Evolutionary conservation across 768 basidiomycete species (phyloP), one percentile per base, ranked within the genome.

Genomic region (Rhodotorula sphaerocarpa): DNA sequence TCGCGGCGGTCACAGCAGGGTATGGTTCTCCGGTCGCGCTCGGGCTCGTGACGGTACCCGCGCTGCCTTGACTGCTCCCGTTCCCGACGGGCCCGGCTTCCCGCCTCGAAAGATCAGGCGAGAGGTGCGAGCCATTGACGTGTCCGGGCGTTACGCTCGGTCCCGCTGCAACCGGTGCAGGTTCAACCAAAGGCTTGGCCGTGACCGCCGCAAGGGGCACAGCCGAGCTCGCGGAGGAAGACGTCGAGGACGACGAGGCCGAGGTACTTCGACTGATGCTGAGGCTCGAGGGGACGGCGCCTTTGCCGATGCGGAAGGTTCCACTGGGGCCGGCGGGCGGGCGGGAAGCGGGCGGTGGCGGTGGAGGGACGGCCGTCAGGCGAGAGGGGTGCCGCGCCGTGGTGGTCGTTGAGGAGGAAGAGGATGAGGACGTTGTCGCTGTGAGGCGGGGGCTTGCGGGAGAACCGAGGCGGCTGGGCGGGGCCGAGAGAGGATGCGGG

Each of bases 231-330:
- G 12, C 50, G n/a, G 50, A 46, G 10, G 45, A 28, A 10, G 43
- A 45, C 23, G 57, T 43, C 41, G 58, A 59, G 25, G 41, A 41
- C 30, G 58, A 59, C 36, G 41, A 25, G 10, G 58, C 31, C 3
- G 58, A 52, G 45, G 48, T n/a, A n/a, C n/a, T n/a, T n/a, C n/a
- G n/a, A n/a, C 31, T 43, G 48, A 50, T 25, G 43, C 50, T 44
- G 41, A 58, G 41, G 31, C 52, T 57, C 3, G 56, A 30, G 1
- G 63, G 67, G 0, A 61, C 28, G 0, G 57, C 5, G 9, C 67
- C 67, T 36, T 61, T 68, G n/a, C 67, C 67, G 44, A 68, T 64
- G 15, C 63, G 25, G 56, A 64, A 68, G 25, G 51, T 61, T 42
- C 48, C 60, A 2, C 62, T 52, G 1, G 67, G 43, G 9, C 36